Conservation (phyloP, 2,329 filamentous ascomycete genomes). For the Dryadomyces sulphureus region DNA sequence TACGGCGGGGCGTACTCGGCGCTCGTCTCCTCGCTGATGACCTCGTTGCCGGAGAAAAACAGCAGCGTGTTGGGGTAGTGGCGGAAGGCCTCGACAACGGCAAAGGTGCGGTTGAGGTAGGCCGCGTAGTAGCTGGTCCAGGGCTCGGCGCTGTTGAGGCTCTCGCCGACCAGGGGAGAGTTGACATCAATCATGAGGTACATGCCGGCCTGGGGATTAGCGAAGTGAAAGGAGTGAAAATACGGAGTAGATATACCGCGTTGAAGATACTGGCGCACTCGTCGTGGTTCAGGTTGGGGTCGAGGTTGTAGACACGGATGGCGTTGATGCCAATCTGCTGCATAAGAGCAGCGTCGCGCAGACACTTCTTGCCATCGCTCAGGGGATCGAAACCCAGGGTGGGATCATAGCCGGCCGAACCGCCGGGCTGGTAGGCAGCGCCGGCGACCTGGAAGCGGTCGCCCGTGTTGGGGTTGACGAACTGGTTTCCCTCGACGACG, state of each 20-base stretch:
- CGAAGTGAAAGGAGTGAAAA: background rate
- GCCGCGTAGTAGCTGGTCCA: constrained; percentile 39
- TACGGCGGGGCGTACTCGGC: constrained; percentile 53
- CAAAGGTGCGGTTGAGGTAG: constrained; percentile 53
- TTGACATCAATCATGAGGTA: constrained; percentile 58
- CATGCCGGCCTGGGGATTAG: constrained; percentile 37
- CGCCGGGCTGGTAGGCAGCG: constrained; percentile 55
- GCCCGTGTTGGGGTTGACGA: constrained; percentile 43
- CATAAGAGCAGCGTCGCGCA: constrained; percentile 51
- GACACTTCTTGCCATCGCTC: constrained; percentile 40
- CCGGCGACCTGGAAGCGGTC: constrained; percentile 52
- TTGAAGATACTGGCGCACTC: constrained; percentile 55
- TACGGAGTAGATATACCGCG: constrained; percentile 21
- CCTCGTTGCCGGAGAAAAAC: constrained; percentile 70
- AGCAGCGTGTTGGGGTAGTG: constrained; percentile 51
- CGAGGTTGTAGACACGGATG: constrained; percentile 55
- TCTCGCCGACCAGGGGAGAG: constrained; percentile 44
- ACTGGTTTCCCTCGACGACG: constrained; percentile 39
- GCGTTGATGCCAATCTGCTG: constrained; percentile 51
- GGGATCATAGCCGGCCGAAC: constrained; percentile 46
- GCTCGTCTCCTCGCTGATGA: constrained; percentile 51
- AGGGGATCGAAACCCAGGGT: constrained; percentile 40
- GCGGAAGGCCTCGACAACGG: constrained; percentile 52
- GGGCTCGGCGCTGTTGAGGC: constrained; percentile 37
- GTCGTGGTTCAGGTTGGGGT: constrained; percentile 51